A percentile compares a stretch with the other conserved stretches of the same genome.
phyloP scores from a whole-genome alignment of 305 asterid genomes.

The Solanum hybrid region DNA sequence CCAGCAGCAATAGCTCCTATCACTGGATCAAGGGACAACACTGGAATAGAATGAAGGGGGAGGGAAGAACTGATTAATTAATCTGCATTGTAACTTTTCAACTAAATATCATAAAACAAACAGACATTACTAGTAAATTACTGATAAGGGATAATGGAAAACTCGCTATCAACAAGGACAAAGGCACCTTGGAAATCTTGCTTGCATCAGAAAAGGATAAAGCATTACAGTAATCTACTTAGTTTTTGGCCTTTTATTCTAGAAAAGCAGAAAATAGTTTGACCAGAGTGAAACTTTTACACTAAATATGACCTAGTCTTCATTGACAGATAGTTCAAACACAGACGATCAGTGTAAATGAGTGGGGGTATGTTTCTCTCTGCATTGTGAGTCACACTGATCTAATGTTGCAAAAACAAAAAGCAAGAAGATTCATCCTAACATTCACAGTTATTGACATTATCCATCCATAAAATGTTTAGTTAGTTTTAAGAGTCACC shows the following conservation, averaged over 20 bases:
- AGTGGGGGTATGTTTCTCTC: not conserved
- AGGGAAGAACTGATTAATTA: not conserved
- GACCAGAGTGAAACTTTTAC: not conserved
- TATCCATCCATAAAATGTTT: not conserved
- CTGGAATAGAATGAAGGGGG: slow-evolving; percentile 21
- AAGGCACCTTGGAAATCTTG: not conserved
- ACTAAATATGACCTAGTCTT: not conserved
- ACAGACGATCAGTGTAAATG: not conserved
- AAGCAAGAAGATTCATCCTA: not conserved
- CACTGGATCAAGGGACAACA: slow-evolving; percentile 68
- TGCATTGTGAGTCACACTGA: not conserved
- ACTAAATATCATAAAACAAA: not conserved
- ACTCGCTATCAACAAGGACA: not conserved
- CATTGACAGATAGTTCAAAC: not conserved
- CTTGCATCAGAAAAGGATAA: not conserved
- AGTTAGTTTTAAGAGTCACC: not conserved
- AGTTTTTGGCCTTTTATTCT: not conserved
- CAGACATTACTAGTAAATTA: not conserved
- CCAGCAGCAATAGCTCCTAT: slow-evolving; percentile 92
- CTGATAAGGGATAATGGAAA: not conserved
- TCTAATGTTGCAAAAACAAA: not conserved
- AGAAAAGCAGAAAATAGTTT: not conserved
- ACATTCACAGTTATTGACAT: not conserved
- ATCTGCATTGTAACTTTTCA: not conserved
- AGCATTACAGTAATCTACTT: not conserved